These are phyloP conservation scores for Scenedesmus sp. DNA, from an alignment of 163 green algal genomes.

Conservation along the genomic window DNA sequence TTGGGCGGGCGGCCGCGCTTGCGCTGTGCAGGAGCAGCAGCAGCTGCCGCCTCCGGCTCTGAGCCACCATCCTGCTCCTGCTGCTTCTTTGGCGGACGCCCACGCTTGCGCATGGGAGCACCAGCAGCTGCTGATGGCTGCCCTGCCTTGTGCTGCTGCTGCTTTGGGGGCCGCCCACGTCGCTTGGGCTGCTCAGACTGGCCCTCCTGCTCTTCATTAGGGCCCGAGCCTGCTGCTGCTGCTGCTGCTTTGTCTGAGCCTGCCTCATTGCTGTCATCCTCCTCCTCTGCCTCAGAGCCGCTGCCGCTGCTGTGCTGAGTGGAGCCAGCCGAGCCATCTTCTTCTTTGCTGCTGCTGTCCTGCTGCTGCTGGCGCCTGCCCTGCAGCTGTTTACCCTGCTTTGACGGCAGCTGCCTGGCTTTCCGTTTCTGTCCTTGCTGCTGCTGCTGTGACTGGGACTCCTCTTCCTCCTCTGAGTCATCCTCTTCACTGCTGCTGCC, in stretches of 20 bases:
- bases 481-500: background rate
- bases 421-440: background rate
- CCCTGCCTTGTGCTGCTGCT: background rate
- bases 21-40: background rate
- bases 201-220: background rate
- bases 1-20: background rate
- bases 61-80: background rate
- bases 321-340: background rate
- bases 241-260: background rate
- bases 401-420: background rate
- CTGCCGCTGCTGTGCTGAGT: constrained; percentile 9
- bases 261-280: background rate
- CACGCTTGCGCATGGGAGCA: background rate
- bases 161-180: background rate
- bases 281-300: background rate
- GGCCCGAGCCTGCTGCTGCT: constrained; percentile 10
- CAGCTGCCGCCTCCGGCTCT: background rate
- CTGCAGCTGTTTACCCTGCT: background rate
- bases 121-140: background rate
- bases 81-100: background rate
- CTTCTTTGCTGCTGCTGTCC: background rate
- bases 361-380: background rate
- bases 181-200: constrained; percentile 7
- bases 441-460: background rate
- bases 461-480: background rate